Conservation (phyloP, 805 yeast species). For the Saccharomyces paradoxus region DNA sequence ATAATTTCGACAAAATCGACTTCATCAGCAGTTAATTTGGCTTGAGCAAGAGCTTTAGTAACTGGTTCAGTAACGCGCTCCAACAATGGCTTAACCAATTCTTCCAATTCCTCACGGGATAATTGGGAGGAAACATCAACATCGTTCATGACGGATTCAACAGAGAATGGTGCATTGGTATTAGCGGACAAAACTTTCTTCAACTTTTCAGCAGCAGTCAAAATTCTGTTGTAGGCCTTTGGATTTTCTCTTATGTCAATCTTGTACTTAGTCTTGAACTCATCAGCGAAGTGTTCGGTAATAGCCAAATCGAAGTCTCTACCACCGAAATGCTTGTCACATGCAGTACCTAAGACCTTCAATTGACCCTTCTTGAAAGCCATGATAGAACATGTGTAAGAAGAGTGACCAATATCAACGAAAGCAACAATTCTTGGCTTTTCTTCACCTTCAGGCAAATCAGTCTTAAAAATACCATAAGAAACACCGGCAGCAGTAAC, state of each 20-base stretch:
- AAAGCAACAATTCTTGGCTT: slow-evolving; percentile 83
- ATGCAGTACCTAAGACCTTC: slow-evolving; percentile 82
- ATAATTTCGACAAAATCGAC: slow-evolving; percentile 86
- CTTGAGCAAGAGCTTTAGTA: slow-evolving; percentile 70
- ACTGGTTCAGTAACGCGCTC: slow-evolving; percentile 68
- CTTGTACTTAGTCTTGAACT: slow-evolving; percentile 83
- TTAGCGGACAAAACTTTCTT: slow-evolving; percentile 95
- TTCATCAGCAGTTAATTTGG: slow-evolving; percentile 62
- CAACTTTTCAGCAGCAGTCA: slow-evolving; percentile 82
- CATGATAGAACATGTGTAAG: slow-evolving; percentile 81
- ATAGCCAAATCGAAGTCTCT: slow-evolving; percentile 89
- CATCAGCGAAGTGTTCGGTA: slow-evolving; percentile 87
- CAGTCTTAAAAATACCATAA: slow-evolving; percentile 95
- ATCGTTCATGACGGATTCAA: slow-evolving; percentile 95
- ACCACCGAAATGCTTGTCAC: slow-evolving; percentile 95
- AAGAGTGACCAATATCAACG: slow-evolving; percentile 93
- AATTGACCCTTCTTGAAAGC: slow-evolving; percentile 92
- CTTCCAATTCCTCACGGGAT: slow-evolving; percentile 87
- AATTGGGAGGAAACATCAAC: slow-evolving; percentile 85
- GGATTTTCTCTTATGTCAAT: slow-evolving; percentile 85
- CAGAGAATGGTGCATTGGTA: slow-evolving; percentile 83
- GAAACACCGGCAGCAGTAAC: slow-evolving; percentile 98
- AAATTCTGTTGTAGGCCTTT: slow-evolving; percentile 88
- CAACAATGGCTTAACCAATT: slow-evolving; percentile 71
- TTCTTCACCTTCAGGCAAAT: slow-evolving; percentile 73